Evolutionary conservation across 148 eudicot species (phyloP), one percentile per base, ranked within the genome.

Genomic region (Silene uniflora): DNA sequence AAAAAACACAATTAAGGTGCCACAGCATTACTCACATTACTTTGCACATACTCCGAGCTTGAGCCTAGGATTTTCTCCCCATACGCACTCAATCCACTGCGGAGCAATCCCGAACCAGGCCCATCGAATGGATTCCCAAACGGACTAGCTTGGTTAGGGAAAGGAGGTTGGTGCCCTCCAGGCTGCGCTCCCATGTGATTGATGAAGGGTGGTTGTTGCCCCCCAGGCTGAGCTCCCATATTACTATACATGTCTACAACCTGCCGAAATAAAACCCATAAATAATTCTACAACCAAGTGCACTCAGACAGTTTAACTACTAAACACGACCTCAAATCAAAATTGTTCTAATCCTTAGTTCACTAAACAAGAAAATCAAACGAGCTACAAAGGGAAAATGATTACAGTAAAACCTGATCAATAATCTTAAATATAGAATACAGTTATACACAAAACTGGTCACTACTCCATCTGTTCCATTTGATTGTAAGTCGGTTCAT

Each of bases 1-100:
- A 67, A 27, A 25, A 18, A 24, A 62, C 47, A 69, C 1, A 49
- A 22, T 7, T 0, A 7, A 13, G 16, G 14, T 35, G 27, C 10
- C 62, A 29, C 1, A 69, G 70, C 24, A 70, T 27, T 52, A 90
- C 97, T 92, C 83, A 92, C 99, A 85, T 96, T 96, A 86, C 98
- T 96, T 83, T 96, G 97, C 69, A 96, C 97, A 79, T 92, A 96
- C 72, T 92, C 98, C 1, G 99, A 96, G 78, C 99, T 89, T 9
- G 97, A 92, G 69, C 98, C 99, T 1, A 96, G 73, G 39, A 96
- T 87, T 75, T 79, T 96, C 83, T 91, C 98, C 58, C 99, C 99
- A 80, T 92, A 96, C 13, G 97, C 98, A 79, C 96, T 91, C 77
- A 95, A 81, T 76, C 97, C 98, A 81, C 91, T 84, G 75, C 84